Evolutionary conservation across 2,329 filamentous ascomycete species (phyloP).

Genomic region (Chaetomiaceae sp.): DNA sequence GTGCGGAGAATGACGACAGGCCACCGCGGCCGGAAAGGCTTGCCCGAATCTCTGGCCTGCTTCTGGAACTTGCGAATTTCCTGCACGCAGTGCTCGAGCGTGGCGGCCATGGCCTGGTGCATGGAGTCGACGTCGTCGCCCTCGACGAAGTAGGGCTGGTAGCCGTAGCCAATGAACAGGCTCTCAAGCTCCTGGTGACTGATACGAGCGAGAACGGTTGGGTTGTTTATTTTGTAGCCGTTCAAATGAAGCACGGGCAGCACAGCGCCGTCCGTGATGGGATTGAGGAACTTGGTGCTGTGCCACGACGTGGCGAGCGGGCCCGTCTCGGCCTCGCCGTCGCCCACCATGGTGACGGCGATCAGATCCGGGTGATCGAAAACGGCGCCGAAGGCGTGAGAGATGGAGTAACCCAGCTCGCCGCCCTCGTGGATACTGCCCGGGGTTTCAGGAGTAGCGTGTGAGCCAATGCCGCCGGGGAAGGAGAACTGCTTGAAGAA

Average conservation of each 20-base stretch:
- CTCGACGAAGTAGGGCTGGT: constrained; percentile 75
- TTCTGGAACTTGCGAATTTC: constrained; percentile 67
- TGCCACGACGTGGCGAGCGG: constrained; percentile 76
- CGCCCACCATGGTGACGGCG: constrained; percentile 70
- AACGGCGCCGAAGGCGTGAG: constrained; percentile 70
- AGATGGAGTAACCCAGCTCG: constrained; percentile 75
- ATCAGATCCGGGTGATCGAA: constrained; percentile 71
- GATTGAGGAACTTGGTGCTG: constrained; percentile 76
- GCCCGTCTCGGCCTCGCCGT: constrained; percentile 76
- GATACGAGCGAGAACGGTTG: constrained; percentile 66
- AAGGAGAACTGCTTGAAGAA: constrained; percentile 85
- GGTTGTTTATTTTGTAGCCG: constrained; percentile 82
- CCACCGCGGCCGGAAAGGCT: constrained; percentile 66
- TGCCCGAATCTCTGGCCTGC: constrained; percentile 62
- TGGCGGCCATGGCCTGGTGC: constrained; percentile 77
- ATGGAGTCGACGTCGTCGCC: constrained; percentile 66
- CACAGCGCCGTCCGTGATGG: constrained; percentile 70
- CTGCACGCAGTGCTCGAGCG: constrained; percentile 63
- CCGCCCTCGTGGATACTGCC: constrained; percentile 73
- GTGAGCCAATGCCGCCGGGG: constrained; percentile 70
- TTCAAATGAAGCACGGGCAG: constrained; percentile 73
- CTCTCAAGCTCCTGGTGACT: constrained; percentile 64
- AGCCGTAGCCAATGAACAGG: constrained; percentile 69
- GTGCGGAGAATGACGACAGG: constrained; percentile 73
- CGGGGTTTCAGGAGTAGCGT: constrained; percentile 73